A percentile compares a stretch with the other conserved stretches of the same genome.
phyloP scores from a whole-genome alignment of 2,329 filamentous ascomycete genomes.

The Alternaria metachromatica region DNA sequence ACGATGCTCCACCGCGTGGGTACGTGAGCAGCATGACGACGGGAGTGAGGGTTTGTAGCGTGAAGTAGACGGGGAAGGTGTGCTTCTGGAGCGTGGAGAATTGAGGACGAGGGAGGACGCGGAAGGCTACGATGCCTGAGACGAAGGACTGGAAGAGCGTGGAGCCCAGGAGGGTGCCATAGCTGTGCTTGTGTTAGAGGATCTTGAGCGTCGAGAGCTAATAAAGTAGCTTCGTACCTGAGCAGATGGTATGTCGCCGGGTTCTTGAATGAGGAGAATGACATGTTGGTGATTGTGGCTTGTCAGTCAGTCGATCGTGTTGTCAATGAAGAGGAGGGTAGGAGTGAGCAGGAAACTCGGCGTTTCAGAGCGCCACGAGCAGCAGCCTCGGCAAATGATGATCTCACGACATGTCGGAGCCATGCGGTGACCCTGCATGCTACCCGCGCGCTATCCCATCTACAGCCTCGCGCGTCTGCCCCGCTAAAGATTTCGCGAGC shows the following conservation, averaged over 20 bases:
- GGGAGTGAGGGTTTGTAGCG: slow-evolving; percentile 78
- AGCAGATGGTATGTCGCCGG: slow-evolving; percentile 78
- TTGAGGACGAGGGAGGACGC: slow-evolving; percentile 75
- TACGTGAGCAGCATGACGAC: slow-evolving; percentile 79
- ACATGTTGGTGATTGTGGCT: slow-evolving; percentile 38
- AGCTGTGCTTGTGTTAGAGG: slow-evolving; percentile 59
- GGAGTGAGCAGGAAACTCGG: not conserved
- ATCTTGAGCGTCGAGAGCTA: not conserved
- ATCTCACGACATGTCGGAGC: slow-evolving; percentile 25
- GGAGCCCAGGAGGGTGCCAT: slow-evolving; percentile 85
- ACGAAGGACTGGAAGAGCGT: slow-evolving; percentile 89
- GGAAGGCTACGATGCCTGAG: slow-evolving; percentile 76
- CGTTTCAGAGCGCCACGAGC: not conserved
- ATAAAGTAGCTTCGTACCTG: slow-evolving; percentile 57
- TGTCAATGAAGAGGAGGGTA: not conserved
- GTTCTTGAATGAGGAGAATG: slow-evolving; percentile 62
- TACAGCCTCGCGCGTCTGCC: not conserved
- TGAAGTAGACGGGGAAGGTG: slow-evolving; percentile 89
- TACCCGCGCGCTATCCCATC: not conserved
- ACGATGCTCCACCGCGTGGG: slow-evolving; percentile 54
- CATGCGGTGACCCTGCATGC: slow-evolving; percentile 12
- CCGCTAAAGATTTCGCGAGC: slow-evolving; percentile 1
- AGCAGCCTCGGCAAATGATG: slow-evolving; percentile 24
- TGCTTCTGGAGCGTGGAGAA: slow-evolving; percentile 79
- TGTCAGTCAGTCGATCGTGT: not conserved